These are phyloP conservation scores for Fusarium ramigenum DNA, from an alignment of 2,329 filamentous ascomycete genomes.

Conservation along the genomic window DNA sequence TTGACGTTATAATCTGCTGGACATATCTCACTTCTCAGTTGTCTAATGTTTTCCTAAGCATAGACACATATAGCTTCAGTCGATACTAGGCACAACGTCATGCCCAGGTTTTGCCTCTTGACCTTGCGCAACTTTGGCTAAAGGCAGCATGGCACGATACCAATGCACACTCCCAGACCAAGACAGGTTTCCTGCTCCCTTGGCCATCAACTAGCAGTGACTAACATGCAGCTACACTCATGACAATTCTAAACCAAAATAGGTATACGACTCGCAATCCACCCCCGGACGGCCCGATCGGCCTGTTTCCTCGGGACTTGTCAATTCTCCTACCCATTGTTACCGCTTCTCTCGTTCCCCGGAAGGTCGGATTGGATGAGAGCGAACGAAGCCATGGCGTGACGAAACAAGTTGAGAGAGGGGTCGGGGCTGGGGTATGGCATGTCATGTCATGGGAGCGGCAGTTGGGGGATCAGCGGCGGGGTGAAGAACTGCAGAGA, in stretches of 20 bases:
- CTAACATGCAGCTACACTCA: not conserved
- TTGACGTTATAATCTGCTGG: not conserved
- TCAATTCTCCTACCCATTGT: not conserved
- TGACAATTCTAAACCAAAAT: not conserved
- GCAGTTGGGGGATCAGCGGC: constrained; percentile 20
- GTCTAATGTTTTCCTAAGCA: not conserved
- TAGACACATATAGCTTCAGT: not conserved
- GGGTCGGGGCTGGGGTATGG: constrained; percentile 7
- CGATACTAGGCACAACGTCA: not conserved
- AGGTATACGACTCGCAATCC: not conserved
- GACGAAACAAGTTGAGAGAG: not conserved
- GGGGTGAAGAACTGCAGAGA: not conserved
- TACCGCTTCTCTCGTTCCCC: not conserved
- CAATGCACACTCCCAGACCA: not conserved
- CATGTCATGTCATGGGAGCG: constrained; percentile 8
- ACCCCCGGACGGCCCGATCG: constrained; percentile 1
- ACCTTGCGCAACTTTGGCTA: not conserved
- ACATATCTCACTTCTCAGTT: not conserved
- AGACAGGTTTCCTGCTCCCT: not conserved
- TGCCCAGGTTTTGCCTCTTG: not conserved
- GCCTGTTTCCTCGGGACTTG: constrained; percentile 3
- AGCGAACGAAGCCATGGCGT: constrained; percentile 3
- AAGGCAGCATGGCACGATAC: not conserved
- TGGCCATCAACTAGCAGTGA: not conserved
- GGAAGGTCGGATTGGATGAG: not conserved